These are phyloP conservation scores for Cucurbita argyrosperma DNA, from an alignment of 306 rosid species.

Conservation along the genomic window DNA sequence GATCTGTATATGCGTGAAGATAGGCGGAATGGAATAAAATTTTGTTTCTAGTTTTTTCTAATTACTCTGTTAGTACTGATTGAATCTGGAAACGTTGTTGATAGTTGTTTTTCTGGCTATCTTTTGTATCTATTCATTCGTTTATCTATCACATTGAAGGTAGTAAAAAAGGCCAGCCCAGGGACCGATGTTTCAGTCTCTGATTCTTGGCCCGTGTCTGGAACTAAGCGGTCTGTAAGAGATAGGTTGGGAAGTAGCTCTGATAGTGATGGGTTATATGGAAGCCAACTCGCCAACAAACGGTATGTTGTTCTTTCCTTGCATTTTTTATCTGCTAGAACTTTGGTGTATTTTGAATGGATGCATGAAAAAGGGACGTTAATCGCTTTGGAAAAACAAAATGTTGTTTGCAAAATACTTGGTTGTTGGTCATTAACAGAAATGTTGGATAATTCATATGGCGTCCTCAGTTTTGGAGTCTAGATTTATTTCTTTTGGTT, in stretches of 20 bases:
- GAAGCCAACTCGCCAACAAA: slow-evolving; percentile 34
- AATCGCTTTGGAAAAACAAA: neutral
- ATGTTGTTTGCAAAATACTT: neutral
- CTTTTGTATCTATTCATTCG: slow-evolving; percentile 4
- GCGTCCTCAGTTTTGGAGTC: neutral
- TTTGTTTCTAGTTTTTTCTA: neutral
- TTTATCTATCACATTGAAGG: slow-evolving; percentile 25
- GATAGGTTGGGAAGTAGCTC: slow-evolving; percentile 64
- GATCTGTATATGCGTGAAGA: neutral
- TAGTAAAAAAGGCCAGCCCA: slow-evolving; percentile 58
- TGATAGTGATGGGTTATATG: slow-evolving; percentile 31
- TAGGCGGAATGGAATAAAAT: neutral
- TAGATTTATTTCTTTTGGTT: neutral
- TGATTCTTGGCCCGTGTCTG: slow-evolving; percentile 29
- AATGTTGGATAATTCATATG: neutral
- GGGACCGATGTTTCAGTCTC: slow-evolving; percentile 25
- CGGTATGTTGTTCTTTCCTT: slow-evolving; percentile 35
- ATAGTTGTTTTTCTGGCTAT: neutral
- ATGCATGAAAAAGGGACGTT: neutral
- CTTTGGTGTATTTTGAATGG: neutral
- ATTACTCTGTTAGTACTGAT: neutral
- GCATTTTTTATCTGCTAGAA: neutral
- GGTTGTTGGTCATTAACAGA: neutral
- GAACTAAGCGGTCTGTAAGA: slow-evolving; percentile 78
- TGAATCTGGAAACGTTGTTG: neutral